Base-by-base conservation (phyloP, 306 rosid species). In the Cyclanthera cordifolia region DNA sequence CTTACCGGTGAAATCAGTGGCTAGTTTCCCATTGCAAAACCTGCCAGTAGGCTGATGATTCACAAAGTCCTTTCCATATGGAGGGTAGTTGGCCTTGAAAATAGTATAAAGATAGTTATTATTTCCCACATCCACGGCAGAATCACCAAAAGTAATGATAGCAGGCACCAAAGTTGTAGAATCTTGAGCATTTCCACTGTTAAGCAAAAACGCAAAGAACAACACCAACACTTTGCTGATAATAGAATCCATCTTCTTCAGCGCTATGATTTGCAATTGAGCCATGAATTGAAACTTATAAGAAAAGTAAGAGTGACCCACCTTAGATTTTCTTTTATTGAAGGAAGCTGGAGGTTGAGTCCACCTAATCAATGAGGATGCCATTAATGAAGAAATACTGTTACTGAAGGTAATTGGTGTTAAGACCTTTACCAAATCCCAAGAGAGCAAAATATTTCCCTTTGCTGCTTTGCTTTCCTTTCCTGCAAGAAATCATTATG, bases 11-110 rank as follows among this genome's bases (percentile, higher is more conserved):
- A 88, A 70, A 79, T 93, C 99, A 76, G 97, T 94, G 48, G 97
- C 99, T 60, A 94, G 74, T 73, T 94, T 94, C 0, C 99, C 97
- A 75, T 94, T 90, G 77, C 97, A 88, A 69, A 94, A 94, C 79
- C 99, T 88, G 20, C 99, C 97, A 8, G 99, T 90, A 23, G 97
- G 77, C 71, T 88, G 84, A n/a, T 90, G 95, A 56, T 79, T 90
- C 60, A 70, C 72, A 67, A 83, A 94, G 77, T 94, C 99, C 64
- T 91, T 94, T 21, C 99, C 99, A 81, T 94, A 94, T 74, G 99
- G 99, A 83, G 96, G 97, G 66, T 85, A 88, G 77, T 94, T 21
- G 56, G 97, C 97, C 81, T 83, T 94, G 82, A 76, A 94, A 70
- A 94, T 21, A 6, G 97, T 90, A 47, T 79, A 77, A 24, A 87